Percentiles rank a stretch among this genome's conserved stretches.
phyloP scores from a whole-genome alignment of 306 rosid genomes.

The Gastrolobium bilobum region DNA sequence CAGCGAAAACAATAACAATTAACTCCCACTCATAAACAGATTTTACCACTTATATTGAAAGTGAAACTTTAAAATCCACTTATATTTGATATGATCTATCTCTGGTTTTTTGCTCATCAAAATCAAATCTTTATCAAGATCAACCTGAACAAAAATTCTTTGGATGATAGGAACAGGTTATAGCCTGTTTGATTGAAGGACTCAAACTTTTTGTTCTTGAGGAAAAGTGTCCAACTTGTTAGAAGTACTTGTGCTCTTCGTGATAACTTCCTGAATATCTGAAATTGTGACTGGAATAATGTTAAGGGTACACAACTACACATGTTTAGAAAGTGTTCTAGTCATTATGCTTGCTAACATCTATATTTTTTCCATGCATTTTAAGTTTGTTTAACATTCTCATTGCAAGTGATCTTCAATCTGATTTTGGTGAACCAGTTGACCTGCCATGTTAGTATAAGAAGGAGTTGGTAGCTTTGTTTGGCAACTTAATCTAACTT shows the following conservation, averaged over 20 bases:
- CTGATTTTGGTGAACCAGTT: neutral
- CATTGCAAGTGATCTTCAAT: neutral
- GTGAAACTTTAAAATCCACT: neutral
- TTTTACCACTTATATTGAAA: too few species aligned
- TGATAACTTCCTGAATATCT: neutral
- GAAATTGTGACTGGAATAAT: neutral
- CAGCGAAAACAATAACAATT: too few species aligned
- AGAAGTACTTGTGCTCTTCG: neutral
- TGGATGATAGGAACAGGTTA: too few species aligned
- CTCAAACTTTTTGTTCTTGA: too few species aligned
- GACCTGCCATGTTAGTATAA: neutral
- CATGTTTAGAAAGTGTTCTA: slow-evolving; percentile 14
- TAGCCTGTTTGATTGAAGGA: too few species aligned
- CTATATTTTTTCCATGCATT: neutral
- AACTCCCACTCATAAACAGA: too few species aligned
- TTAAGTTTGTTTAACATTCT: neutral
- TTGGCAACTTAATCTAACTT: neutral
- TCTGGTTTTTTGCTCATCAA: too few species aligned
- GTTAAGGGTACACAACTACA: neutral
- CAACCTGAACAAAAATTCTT: too few species aligned
- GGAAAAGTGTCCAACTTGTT: too few species aligned
- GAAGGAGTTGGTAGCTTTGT: slow-evolving; percentile 8
- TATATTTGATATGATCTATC: neutral
- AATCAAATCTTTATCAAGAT: too few species aligned
- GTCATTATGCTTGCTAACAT: neutral